Evolutionary conservation across 2,329 filamentous ascomycete genomes (phyloP), one percentile per base, ranked within the genome.

Genomic region (Exophiala sideris): DNA sequence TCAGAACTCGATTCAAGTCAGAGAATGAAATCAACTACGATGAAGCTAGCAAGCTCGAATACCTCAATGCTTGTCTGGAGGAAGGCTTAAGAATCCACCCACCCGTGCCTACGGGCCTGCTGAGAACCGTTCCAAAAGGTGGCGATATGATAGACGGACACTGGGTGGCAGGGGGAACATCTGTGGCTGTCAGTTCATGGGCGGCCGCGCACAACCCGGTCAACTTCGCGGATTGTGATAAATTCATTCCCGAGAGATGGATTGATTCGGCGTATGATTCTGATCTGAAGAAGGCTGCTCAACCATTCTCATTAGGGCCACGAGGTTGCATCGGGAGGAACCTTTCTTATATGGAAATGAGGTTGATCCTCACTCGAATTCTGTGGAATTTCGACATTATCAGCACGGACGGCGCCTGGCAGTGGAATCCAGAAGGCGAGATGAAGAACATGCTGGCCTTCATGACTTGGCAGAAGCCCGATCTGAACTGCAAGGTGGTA

Each of bases 311-410:
- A 9, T 33, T 44, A 2, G 48, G 48, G 12, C 38, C 38, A 7
- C 35, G 48, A 16, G 48, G 39, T 5, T 50, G 48, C 18, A 44
- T 50, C 11, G 48, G 48, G 6, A 24, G 42, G 34, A 78, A 76
- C 52, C 67, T 81, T 39, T 76, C 76, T 2, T 78, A 77, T 45
- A 68, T 74, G 20, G 77, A 81, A 61, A 76, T 80, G 70, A 69
- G 78, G 5, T 63, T 78, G 6, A 74, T 80, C 38, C 62, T 81
- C 6, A 71, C 74, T 0, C 72, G 71, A 2, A 60, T 81, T 5
- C 58, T 81, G 1, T 80, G 70, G 64, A 76, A 76, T 45, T 81
- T 79, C 59, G 77, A 81, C 41, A 16, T 54, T n/a, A 21, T 42
- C n/a, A 54, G 45, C 21, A 21, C 24, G 9, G 51, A 54, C 20